Percentiles rank a stretch among this genome's conserved stretches.
These are phyloP conservation scores for Huntiella omanensis DNA, from an alignment of 2,329 filamentous ascomycete genomes.

Conservation along the genomic window DNA sequence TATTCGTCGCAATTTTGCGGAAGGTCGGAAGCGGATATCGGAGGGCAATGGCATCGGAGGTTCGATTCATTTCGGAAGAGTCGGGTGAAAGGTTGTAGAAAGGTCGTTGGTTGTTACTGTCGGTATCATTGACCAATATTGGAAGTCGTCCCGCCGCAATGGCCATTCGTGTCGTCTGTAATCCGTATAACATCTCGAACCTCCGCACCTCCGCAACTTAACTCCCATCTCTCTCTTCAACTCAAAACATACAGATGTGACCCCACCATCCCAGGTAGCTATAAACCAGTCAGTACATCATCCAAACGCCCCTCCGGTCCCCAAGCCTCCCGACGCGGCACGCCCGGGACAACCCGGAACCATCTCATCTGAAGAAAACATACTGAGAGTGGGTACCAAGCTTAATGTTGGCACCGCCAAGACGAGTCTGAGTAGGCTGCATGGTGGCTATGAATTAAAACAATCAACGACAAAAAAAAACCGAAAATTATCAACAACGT, in stretches of 20 bases:
- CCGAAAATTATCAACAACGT: not conserved
- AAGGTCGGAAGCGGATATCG: no score
- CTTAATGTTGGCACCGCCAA: slow-evolving; percentile 15
- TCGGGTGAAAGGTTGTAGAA: no score
- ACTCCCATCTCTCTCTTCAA: no score
- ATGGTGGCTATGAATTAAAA: slow-evolving; percentile 19
- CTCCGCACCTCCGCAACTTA: no score
- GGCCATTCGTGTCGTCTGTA: no score
- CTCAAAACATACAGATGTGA: slow-evolving; percentile 9
- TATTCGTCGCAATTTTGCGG: not conserved
- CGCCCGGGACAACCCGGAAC: not conserved
- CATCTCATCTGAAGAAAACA: not conserved
- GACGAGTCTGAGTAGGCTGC: slow-evolving; percentile 27
- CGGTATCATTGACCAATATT: no score
- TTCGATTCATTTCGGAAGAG: not conserved
- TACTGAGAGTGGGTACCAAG: slow-evolving; percentile 13
- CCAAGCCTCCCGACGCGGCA: not conserved
- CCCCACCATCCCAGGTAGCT: slow-evolving; percentile 12
- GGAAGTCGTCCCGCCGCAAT: no score
- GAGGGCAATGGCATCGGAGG: not conserved
- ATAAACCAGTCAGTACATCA: not conserved
- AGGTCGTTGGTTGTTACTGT: no score
- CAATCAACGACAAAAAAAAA: slow-evolving; percentile 1
- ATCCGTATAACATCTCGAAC: no score
- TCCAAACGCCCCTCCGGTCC: not conserved